Evolutionary conservation across 2,329 filamentous ascomycete species (phyloP).

Genomic region (Ophiostoma sp.): DNA sequence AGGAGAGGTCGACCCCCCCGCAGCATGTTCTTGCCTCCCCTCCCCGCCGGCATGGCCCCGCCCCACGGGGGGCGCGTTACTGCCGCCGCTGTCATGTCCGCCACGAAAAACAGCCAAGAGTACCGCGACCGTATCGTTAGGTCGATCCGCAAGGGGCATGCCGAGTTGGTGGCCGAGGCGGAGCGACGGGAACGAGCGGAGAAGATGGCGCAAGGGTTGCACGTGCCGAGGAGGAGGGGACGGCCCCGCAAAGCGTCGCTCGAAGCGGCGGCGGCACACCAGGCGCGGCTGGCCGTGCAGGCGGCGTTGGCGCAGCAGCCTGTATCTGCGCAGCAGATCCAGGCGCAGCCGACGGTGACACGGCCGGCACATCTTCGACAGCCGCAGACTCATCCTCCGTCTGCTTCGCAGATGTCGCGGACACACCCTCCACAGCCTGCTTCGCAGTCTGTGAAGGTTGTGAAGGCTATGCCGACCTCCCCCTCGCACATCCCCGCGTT

Average conservation of each 20-base stretch:
- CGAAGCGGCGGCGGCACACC: not conserved
- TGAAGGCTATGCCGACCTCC: not conserved
- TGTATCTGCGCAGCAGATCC: not conserved
- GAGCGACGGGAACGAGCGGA: not conserved
- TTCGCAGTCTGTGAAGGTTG: not conserved
- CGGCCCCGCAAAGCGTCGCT: not conserved
- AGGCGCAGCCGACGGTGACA: not conserved
- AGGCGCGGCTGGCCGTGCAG: not conserved
- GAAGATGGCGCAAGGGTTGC: not conserved
- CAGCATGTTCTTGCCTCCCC: not conserved
- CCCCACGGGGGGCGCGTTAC: conserved; percentile 18
- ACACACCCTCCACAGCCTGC: not conserved
- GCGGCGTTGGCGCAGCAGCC: too few relatives aligned
- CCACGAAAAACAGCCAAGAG: not conserved
- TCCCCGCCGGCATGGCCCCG: not conserved
- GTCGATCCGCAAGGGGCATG: conserved; percentile 22
- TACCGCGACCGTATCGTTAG: conserved; percentile 26
- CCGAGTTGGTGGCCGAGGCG: not conserved
- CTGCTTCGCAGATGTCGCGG: too few relatives aligned
- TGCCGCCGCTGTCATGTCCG: conserved; percentile 40
- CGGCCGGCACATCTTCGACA: too few relatives aligned
- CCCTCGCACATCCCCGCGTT: not conserved
- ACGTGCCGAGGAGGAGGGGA: not conserved
- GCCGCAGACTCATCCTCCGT: too few relatives aligned
- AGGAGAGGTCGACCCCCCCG: not conserved